These are phyloP conservation scores for Epichloe gansuensis DNA, from an alignment of 2,329 filamentous ascomycete genomes.

Conservation along the genomic window DNA sequence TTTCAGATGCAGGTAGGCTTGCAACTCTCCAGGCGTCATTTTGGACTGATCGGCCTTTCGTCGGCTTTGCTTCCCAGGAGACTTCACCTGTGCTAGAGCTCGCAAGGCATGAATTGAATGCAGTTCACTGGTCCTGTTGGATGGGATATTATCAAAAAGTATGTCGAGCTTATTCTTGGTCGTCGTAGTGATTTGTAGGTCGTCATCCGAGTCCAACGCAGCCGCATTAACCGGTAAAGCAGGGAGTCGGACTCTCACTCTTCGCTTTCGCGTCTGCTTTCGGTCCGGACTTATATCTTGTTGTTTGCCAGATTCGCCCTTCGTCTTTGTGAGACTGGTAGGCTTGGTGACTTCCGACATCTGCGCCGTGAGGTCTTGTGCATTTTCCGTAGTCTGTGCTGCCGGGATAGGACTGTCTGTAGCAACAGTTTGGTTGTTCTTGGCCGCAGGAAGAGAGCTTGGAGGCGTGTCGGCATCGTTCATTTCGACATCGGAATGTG, in stretches of 20 bases:
- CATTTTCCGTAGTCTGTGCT: not conserved
- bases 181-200: slow-evolving; percentile 47
- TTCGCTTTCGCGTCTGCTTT: slow-evolving; percentile 29
- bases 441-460: slow-evolving; percentile 47
- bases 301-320: slow-evolving; percentile 46
- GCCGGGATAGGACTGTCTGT: not conserved
- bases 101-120: slow-evolving; percentile 56
- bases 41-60: slow-evolving; percentile 32
- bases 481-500: slow-evolving; percentile 40
- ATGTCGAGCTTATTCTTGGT: slow-evolving; percentile 40
- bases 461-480: slow-evolving; percentile 50
- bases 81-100: slow-evolving; percentile 58
- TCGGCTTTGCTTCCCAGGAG: slow-evolving; percentile 41
- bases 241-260: slow-evolving; percentile 38
- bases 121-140: slow-evolving; percentile 48
- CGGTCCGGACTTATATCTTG: slow-evolving; percentile 27
- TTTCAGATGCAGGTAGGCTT: slow-evolving; percentile 52
- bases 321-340: slow-evolving; percentile 6
- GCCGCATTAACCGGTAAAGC: slow-evolving; percentile 24
- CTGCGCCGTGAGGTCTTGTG: not conserved
- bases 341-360: not conserved
- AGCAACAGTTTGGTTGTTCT: slow-evolving; percentile 15
- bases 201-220: slow-evolving; percentile 38
- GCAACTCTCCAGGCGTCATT: slow-evolving; percentile 59
- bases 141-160: slow-evolving; percentile 59